A percentile compares a stretch with the other conserved stretches of the same genome.
Evolutionary conservation across 441 rosid genomes (phyloP).

Genomic region (Erodium chrysanthum): DNA sequence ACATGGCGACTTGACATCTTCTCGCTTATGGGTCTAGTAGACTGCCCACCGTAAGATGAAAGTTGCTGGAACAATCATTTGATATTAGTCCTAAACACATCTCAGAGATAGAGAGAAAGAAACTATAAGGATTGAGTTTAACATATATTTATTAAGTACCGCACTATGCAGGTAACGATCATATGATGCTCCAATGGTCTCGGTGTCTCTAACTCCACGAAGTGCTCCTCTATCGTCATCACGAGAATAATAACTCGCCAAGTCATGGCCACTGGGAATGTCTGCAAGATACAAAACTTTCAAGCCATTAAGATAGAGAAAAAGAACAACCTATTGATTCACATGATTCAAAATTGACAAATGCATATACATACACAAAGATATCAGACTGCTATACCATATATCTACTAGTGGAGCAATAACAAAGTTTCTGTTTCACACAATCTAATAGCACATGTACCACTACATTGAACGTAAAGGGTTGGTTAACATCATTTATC

Average conservation of each 20-base stretch:
- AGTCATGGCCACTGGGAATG: conserved; percentile 33
- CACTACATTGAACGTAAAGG: background rate
- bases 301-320: conserved; percentile 4
- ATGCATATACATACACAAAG: background rate
- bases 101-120: background rate
- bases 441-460: background rate
- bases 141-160: conserved; percentile 26
- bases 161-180: conserved; percentile 42
- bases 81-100: background rate
- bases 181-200: conserved; percentile 49
- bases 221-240: conserved; percentile 41
- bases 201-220: conserved; percentile 36
- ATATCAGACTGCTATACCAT: background rate
- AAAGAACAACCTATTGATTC: background rate
- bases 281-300: conserved; percentile 25
- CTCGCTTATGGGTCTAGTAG: conserved; percentile 32
- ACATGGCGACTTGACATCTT: conserved; percentile 12
- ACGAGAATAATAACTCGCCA: conserved; percentile 31
- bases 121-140: background rate
- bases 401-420: background rate
- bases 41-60: conserved; percentile 35
- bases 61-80: conserved; percentile 26
- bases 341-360: background rate
- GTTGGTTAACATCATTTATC: background rate
- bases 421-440: background rate